Evolutionary conservation across 768 basidiomycete genomes (phyloP).

Genomic region (Psilocybe cubensis): DNA sequence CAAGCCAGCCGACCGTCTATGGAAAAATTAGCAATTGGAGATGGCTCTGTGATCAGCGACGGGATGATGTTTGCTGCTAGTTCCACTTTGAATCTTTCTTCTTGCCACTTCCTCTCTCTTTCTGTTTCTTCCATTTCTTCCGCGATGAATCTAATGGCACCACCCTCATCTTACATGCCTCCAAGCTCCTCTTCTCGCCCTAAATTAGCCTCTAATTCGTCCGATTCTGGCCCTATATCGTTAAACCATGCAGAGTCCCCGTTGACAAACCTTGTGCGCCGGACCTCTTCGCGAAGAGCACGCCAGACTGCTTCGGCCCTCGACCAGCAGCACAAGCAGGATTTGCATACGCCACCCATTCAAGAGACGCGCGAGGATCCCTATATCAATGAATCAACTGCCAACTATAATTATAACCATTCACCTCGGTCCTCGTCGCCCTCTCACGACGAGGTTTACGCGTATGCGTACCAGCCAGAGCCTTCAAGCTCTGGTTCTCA

Average conservation of each 20-base stretch:
- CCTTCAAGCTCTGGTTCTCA: neutral
- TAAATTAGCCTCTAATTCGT: neutral
- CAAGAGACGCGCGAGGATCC: neutral
- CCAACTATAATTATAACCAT: neutral
- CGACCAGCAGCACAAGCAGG: conserved; percentile 14
- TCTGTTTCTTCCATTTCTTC: neutral
- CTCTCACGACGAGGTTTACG: neutral
- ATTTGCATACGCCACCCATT: conserved; percentile 6
- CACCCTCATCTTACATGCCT: neutral
- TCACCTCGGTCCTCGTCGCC: neutral
- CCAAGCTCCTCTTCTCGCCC: neutral
- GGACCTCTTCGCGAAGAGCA: conserved; percentile 50
- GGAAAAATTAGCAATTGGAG: neutral
- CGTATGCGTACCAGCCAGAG: conserved; percentile 1
- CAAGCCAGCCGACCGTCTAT: neutral
- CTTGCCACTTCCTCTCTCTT: neutral
- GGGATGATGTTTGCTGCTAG: neutral
- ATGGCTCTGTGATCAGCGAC: neutral
- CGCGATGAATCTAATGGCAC: neutral
- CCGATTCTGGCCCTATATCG: neutral
- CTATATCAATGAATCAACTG: neutral
- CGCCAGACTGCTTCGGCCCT: conserved; percentile 10
- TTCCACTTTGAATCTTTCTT: neutral
- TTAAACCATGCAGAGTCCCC: conserved; percentile 46
- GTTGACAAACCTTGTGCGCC: conserved; percentile 57